Conservation (phyloP, 148 eudicot species). For the Heliamphora exappendiculata region DNA sequence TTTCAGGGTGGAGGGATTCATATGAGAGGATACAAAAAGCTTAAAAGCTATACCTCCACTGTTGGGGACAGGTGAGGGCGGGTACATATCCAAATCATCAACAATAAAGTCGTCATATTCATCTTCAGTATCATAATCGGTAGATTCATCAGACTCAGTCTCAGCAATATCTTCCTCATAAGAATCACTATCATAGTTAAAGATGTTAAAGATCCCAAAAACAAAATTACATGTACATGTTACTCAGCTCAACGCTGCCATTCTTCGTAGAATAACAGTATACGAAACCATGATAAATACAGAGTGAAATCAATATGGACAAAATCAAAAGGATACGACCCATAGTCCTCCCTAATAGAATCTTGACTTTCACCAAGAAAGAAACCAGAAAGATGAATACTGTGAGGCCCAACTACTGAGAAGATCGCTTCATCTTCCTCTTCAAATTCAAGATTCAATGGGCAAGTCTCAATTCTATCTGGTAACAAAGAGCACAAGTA, state of each 20-base stretch:
- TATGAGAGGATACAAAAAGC: not conserved
- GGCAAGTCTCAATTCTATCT: conserved; percentile 52
- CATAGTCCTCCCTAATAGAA: conserved; percentile 28
- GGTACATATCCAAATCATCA: conserved; percentile 36
- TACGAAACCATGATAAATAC: not conserved
- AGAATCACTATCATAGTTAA: conserved; percentile 61
- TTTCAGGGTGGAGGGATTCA: not conserved
- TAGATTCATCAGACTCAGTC: conserved; percentile 37
- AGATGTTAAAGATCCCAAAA: conserved; percentile 20
- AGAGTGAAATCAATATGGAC: conserved; percentile 3
- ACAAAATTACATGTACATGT: not conserved
- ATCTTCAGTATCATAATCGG: conserved; percentile 45
- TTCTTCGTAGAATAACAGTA: not conserved
- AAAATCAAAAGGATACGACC: conserved; percentile 60
- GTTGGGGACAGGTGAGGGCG: conserved; percentile 42
- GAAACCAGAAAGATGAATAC: conserved; percentile 80
- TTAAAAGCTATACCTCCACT: conserved; percentile 64
- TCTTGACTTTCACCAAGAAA: conserved; percentile 29
- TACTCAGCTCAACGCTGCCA: not conserved
- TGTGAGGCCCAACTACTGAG: conserved; percentile 74
- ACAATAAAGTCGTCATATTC: conserved; percentile 33
- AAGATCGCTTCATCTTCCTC: conserved; percentile 74
- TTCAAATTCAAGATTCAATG: conserved; percentile 71
- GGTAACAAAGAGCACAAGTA: conserved; percentile 78
- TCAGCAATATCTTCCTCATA: conserved; percentile 54